Base-by-base conservation (phyloP, 2,329 filamentous ascomycete genomes). In the Diaporthe humulicola region DNA sequence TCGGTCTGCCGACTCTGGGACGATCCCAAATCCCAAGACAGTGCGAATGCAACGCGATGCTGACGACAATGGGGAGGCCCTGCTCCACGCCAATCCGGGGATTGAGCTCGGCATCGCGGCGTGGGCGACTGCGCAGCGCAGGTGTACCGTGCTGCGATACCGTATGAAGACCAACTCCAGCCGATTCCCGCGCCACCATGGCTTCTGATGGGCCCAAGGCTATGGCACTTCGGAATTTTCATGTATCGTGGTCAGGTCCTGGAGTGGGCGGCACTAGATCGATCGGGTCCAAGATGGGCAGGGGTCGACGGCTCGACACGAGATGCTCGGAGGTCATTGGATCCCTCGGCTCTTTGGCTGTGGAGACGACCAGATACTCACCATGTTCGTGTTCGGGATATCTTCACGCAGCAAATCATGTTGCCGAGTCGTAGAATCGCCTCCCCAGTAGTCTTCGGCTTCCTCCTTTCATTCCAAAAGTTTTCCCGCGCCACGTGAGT, bases 281-380 rank as follows among this genome's bases (percentile, higher is more conserved):
- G 71, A 66, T 71, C 71, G 71, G 52, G 42, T 28, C 38, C 33
- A 36, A 69, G 71, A 69, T 71, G 56, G 57, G 58, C 74, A 70
- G 64, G 72, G 72, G 64, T 73, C 17, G 64, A 71, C 73, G 73
- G 73, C 66, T 74, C 66, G 73, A 74, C 66, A 64, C 73, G 73
- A 74, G 45, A 42, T 70, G 66, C 69, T 52, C 71, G 71, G 42
- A 71, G 60, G 64, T 60, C 57, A 54, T 64, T 70, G 71, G 64
- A 48, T 71, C 71, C 73, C 56, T 71, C 33, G 56, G 70, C 57
- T 42, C 48, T 60, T 28, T 40, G 60, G 17, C 45, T n/a, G 70
- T 72, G 70, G 70, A 64, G 70, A 42, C 45, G 48, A 72, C 57
- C 48, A 72, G 38, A 72, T 36, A 61, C 30, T 54, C 48, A 30